A percentile compares a stretch with the other conserved stretches of the same genome.
These are phyloP conservation scores for Teunomyces panamensis DNA, from an alignment of 805 yeast genomes.

Conservation along the genomic window DNA sequence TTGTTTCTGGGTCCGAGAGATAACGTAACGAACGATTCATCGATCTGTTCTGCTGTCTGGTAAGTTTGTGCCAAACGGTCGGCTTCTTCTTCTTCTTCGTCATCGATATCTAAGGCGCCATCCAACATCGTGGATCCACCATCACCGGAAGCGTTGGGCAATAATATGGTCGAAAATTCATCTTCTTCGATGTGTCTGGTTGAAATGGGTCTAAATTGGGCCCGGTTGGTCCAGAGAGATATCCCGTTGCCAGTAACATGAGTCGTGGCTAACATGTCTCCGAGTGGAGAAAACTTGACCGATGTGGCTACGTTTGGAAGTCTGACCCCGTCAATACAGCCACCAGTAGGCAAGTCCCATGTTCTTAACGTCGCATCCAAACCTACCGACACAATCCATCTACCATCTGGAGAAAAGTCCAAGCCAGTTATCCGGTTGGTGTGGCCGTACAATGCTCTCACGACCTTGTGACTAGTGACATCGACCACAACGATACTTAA, in stretches of 20 bases:
- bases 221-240: constrained; percentile 85
- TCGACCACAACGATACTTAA: constrained; percentile 82
- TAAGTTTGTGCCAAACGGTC: constrained; percentile 30
- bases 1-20: constrained; percentile 75
- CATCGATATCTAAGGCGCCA: constrained; percentile 64
- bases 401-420: constrained; percentile 92
- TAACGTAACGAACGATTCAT: constrained; percentile 62
- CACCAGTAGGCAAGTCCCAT: constrained; percentile 97
- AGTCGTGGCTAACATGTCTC: constrained; percentile 87
- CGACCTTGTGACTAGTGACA: constrained; percentile 72
- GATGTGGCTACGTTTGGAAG: constrained; percentile 78
- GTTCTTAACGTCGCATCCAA: constrained; percentile 87
- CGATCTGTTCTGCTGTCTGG: constrained; percentile 61
- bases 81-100: constrained; percentile 32
- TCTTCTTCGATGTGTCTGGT: constrained; percentile 73
- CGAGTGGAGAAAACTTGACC: constrained; percentile 78
- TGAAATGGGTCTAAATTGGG: constrained; percentile 77
- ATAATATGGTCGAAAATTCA: constrained; percentile 58
- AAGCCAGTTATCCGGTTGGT: constrained; percentile 80
- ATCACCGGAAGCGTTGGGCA: constrained; percentile 80
- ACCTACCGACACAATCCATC: constrained; percentile 86
- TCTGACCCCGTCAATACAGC: constrained; percentile 88
- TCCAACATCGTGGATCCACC: constrained; percentile 70
- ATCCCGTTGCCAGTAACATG: constrained; percentile 91
- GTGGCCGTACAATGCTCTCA: constrained; percentile 89